Base-by-base conservation (phyloP, 2,329 filamentous ascomycete species). In the Rhynchosporium secalis region DNA sequence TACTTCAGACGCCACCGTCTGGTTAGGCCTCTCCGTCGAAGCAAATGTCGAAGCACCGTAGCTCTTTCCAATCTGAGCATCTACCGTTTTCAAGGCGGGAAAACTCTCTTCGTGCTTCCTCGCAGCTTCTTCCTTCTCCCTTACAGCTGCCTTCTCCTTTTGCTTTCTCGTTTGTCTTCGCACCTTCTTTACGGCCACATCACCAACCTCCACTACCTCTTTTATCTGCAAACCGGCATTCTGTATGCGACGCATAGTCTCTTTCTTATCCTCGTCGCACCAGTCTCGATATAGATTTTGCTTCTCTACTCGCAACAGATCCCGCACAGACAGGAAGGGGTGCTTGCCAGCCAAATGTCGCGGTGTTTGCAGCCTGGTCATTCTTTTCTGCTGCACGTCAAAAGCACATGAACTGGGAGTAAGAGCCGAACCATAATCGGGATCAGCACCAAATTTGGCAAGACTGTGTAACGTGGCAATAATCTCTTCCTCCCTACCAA, bases 391-490 rank as follows among this genome's bases (percentile, higher is more conserved):
- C 1, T 12, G 9, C 1, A 3, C 7, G 3, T 1, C 15, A 12
- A 38, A 28, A 54, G 2, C n/a, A 13, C 36, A 13, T 7, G 15
- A 28, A 41, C 3, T 10, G 28, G 51, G 5, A 54, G 36, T 9
- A 28, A 40, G 5, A 40, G 26, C 4, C 26, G 15, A 54, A 9
- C 51, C 33, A 41, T 54, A 33, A 33, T 52, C 56, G 1, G 59
- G 54, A 45, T 61, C 36, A 12, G 59, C 51, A n/a, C 49, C 49
- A 29, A 40, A 55, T 10, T 55, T 28, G 28, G 48, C 58, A 13
- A 60, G 58, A 28, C 20, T 12, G 13, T 60, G 41, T 8, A 60
- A 20, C 13, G 58, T 60, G 3, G 9, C 48, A 26, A 40, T 40
- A 0, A 47, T 29, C 8, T 41, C 49, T 4, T 54, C 5, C 8